phyloP scores from a whole-genome alignment of 805 yeast species.

The Wickerhamiella lipophila region DNA sequence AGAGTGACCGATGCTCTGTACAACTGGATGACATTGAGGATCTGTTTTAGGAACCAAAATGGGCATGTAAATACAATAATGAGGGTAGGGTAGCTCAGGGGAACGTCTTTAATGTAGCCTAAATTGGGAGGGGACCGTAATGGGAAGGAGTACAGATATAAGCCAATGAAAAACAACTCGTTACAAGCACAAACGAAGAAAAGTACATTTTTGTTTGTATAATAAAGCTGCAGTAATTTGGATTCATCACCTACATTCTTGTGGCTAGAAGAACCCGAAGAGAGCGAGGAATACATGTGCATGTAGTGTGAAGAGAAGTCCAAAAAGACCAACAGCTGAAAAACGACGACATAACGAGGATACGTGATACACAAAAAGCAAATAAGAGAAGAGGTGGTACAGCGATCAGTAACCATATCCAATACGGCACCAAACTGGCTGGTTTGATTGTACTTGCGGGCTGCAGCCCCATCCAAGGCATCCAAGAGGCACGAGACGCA shows the following conservation, averaged over 20 bases:
- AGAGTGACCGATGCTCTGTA: constrained; percentile 69
- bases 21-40: constrained; percentile 80
- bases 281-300: constrained; percentile 94
- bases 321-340: constrained; percentile 75
- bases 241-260: constrained; percentile 66
- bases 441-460: constrained; percentile 77
- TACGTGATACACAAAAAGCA: constrained; percentile 73
- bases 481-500: constrained; percentile 83
- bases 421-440: constrained; percentile 90
- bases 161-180: constrained; percentile 82
- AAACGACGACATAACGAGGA: constrained; percentile 53
- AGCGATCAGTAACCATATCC: constrained; percentile 98
- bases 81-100: constrained; percentile 47
- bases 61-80: constrained; percentile 58
- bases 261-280: constrained; percentile 69
- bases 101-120: constrained; percentile 26
- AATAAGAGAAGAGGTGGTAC: constrained; percentile 88
- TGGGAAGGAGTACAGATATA: constrained; percentile 64
- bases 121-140: constrained; percentile 33
- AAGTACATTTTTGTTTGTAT: constrained; percentile 69
- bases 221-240: constrained; percentile 68
- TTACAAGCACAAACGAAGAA: constrained; percentile 86
- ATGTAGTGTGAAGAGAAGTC: constrained; percentile 85
- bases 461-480: constrained; percentile 94
- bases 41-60: constrained; percentile 80